Conservation (phyloP, 106 monocot species). For the Platanthera guangdongensis region DNA sequence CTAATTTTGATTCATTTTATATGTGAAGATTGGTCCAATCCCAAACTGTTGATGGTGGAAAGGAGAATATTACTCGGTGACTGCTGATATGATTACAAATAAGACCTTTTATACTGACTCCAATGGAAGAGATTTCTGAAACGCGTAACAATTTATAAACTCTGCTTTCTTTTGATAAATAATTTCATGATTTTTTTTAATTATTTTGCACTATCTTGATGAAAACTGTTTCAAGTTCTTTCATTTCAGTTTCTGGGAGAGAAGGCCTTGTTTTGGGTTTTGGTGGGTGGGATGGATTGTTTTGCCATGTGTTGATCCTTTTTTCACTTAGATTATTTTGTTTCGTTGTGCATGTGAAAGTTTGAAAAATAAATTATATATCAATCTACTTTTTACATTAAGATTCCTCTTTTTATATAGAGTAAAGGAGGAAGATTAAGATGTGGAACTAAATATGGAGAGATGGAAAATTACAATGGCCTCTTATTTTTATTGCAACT, state of each 20-base stretch:
- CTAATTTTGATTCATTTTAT: neutral
- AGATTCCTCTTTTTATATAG: too few relatives aligned
- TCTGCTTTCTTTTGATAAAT: neutral
- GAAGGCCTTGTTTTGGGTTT: too few relatives aligned
- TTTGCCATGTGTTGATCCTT: too few relatives aligned
- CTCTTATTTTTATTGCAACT: too few relatives aligned
- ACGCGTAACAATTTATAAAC: slow-evolving; percentile 29
- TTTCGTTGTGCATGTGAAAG: too few relatives aligned
- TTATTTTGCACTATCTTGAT: neutral
- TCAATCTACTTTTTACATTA: too few relatives aligned
- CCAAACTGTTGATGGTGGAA: slow-evolving; percentile 31
- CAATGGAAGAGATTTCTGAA: slow-evolving; percentile 71
- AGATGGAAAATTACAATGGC: too few relatives aligned
- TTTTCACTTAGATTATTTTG: too few relatives aligned
- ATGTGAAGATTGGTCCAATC: slow-evolving; percentile 29
- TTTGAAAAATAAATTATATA: too few relatives aligned
- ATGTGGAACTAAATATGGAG: too few relatives aligned
- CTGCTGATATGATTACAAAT: slow-evolving; percentile 56
- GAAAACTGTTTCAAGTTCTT: neutral
- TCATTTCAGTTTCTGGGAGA: neutral
- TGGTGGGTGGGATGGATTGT: too few relatives aligned
- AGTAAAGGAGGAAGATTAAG: too few relatives aligned
- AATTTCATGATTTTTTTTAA: neutral
- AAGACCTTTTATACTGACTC: slow-evolving; percentile 64
- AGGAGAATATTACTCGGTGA: slow-evolving; percentile 49